A percentile compares a stretch with the other conserved stretches of the same genome.
These are phyloP conservation scores for Apiotrichum laibachii DNA, from an alignment of 1,284 basidiomycete genomes.

Conservation along the genomic window DNA sequence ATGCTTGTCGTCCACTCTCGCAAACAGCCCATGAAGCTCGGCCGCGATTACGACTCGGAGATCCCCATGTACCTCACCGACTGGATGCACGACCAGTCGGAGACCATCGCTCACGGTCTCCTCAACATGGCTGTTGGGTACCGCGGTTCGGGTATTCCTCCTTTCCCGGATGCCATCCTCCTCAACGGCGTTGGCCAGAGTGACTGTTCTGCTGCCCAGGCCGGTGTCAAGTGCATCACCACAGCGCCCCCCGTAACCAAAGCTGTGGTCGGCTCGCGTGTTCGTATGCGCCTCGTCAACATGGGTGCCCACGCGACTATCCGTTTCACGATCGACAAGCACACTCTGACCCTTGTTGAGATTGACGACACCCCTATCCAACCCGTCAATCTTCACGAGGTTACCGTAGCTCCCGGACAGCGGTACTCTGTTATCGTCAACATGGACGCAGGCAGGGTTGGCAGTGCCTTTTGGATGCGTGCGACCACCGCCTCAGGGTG, in stretches of 20 bases:
- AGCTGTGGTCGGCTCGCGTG: conserved; percentile 3
- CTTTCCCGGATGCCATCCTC: conserved; percentile 28
- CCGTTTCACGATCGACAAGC: conserved; percentile 31
- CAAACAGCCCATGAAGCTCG: conserved; percentile 24
- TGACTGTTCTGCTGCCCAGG: conserved; percentile 2
- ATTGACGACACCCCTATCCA: conserved; percentile 30
- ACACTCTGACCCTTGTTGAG: conserved; percentile 33
- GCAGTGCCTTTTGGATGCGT: conserved; percentile 43
- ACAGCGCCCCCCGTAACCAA: conserved; percentile 8
- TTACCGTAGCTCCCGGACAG: conserved; percentile 30
- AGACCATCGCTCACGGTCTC: conserved; percentile 26
- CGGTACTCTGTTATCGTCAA: conserved; percentile 41
- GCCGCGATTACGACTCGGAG: conserved; percentile 30
- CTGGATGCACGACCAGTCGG: conserved; percentile 35
- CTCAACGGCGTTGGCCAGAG: conserved; percentile 29
- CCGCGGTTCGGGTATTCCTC: conserved; percentile 12
- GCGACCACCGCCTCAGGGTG: conserved; percentile 24
- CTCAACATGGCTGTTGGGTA: not conserved
- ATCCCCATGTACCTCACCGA: conserved; percentile 27
- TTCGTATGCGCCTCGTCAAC: conserved; percentile 32
- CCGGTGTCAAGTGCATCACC: conserved; percentile 5
- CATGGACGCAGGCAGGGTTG: conserved; percentile 28
- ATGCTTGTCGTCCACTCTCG: conserved; percentile 32
- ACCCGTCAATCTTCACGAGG: conserved; percentile 26
- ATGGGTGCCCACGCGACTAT: conserved; percentile 22